Evolutionary conservation across 768 basidiomycete species (phyloP).

Genomic region (Boletus bicolor): DNA sequence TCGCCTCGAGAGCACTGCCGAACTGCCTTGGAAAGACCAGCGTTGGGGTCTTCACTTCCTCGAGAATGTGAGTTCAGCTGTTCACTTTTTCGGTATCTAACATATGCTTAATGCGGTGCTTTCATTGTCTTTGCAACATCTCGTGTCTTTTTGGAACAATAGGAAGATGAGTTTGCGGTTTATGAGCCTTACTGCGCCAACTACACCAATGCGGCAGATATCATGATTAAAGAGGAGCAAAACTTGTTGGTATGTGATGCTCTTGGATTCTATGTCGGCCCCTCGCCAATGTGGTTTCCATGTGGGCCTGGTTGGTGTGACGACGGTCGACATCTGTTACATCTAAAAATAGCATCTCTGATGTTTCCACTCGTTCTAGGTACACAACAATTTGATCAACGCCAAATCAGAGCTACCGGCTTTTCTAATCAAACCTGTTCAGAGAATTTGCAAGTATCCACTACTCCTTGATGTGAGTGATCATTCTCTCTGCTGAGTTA

Average conservation of each 20-base stretch:
- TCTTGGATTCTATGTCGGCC: slow-evolving; percentile 3
- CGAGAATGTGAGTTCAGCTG: slow-evolving; percentile 59
- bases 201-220: slow-evolving; percentile 81
- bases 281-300: slow-evolving; percentile 12
- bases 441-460: slow-evolving; percentile 98
- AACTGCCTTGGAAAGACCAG: slow-evolving; percentile 78
- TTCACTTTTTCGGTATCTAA: slow-evolving; percentile 12
- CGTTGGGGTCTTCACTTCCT: slow-evolving; percentile 86
- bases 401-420: slow-evolving; percentile 90
- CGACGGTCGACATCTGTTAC: slow-evolving; percentile 13
- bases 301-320: slow-evolving; percentile 24
- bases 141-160: slow-evolving; percentile 39
- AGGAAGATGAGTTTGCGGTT: slow-evolving; percentile 94
- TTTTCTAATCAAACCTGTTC: slow-evolving; percentile 97
- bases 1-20: slow-evolving; percentile 81
- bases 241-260: slow-evolving; percentile 69
- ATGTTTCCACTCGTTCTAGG: slow-evolving; percentile 39
- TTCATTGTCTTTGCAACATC: slow-evolving; percentile 39
- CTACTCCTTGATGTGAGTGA: slow-evolving; percentile 80
- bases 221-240: slow-evolving; percentile 83
- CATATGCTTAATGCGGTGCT: slow-evolving; percentile 37
- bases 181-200: slow-evolving; percentile 99
- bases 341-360: slow-evolving; percentile 21
- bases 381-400: slow-evolving; percentile 80
- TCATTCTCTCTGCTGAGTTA: slow-evolving; percentile 10